Percentiles rank a stretch among this genome's conserved stretches.
Evolutionary conservation across 768 basidiomycete species (phyloP).

Genomic region (Mycena crocata): DNA sequence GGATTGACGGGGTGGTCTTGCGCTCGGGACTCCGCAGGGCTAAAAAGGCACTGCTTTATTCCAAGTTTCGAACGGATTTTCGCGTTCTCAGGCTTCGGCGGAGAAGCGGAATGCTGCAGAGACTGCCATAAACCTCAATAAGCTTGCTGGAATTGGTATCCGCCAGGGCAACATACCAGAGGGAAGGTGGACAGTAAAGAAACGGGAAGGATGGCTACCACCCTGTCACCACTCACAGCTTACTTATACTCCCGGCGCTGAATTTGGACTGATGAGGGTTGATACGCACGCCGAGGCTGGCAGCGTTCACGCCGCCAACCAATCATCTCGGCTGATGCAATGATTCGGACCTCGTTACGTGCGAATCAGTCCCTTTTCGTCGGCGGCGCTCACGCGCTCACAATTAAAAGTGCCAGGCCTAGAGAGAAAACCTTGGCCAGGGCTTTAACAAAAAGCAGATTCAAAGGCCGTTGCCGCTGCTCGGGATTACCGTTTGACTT

Average conservation of each 20-base stretch:
- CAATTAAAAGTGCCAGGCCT: too few relatives aligned
- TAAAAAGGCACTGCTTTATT: neutral
- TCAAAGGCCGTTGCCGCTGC: too few relatives aligned
- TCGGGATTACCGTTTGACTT: too few relatives aligned
- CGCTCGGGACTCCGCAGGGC: too few relatives aligned
- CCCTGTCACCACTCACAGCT: conserved; percentile 4
- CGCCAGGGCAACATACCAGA: neutral
- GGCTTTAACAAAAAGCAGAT: too few relatives aligned
- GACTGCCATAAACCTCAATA: neutral
- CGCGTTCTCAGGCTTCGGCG: neutral
- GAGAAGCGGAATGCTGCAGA: neutral
- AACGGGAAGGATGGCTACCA: conserved; percentile 15
- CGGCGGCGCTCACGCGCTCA: neutral
- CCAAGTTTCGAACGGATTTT: conserved; percentile 11
- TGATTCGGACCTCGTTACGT: neutral
- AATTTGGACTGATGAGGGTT: conserved; percentile 22
- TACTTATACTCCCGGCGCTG: conserved; percentile 32
- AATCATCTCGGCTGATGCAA: conserved; percentile 12
- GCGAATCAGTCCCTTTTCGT: neutral
- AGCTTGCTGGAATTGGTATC: neutral
- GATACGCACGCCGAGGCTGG: neutral
- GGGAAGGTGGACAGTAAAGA: neutral
- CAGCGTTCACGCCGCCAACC: conserved; percentile 18
- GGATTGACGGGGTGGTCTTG: neutral
- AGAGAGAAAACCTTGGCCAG: too few relatives aligned